Evolutionary conservation across 2,329 filamentous ascomycete species (phyloP), one percentile per base, ranked within the genome.

Genomic region (Colletotrichum ledebouriae): DNA sequence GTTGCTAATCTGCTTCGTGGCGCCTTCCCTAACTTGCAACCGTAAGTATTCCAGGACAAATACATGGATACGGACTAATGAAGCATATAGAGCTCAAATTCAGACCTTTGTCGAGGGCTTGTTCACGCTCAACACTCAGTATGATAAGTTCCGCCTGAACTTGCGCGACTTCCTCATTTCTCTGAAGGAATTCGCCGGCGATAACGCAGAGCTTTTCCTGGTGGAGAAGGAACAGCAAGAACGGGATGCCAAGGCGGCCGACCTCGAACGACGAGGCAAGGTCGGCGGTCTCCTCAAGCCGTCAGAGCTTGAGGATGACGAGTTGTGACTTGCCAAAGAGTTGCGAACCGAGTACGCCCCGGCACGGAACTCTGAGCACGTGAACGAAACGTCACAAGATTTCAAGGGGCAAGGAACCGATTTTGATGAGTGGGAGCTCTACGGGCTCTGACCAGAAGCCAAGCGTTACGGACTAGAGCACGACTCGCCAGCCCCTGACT

Each of bases 131-230:
- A 98, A 97, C 78, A 92, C 92, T 64, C 92, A 97, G 76, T 90
- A 97, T 72, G 92, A 93, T 77, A 94, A 94, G 78, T 99, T 99
- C 90, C 97, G 97, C 79, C 89, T 97, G 63, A 94, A 97, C 75
- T 85, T 99, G 59, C 94, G 96, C 72, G 96, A 99, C 81, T 99
- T 99, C 88, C 84, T 99, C 73, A 97, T 99, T 75, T 97, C 94
- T 22, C 85, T 99, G 73, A 97, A 98, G 82, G 97, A 99, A 81
- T 99, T 98, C 71, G 90, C 94, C 1, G 96, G 93, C 59, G 96
- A 99, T 81, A 98, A 98, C 75, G 89, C 95, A 1, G 96, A 99
- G 77, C 86, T 99, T 10, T 99, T 92, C 80, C 90, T 92, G 4
- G 94, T 97, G 67, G 96, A 99, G 80, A 94, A 97, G 79, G 96